Percentiles rank a stretch among this genome's conserved stretches.
phyloP scores from a whole-genome alignment of 257 asterid species.

The Plantago major region DNA sequence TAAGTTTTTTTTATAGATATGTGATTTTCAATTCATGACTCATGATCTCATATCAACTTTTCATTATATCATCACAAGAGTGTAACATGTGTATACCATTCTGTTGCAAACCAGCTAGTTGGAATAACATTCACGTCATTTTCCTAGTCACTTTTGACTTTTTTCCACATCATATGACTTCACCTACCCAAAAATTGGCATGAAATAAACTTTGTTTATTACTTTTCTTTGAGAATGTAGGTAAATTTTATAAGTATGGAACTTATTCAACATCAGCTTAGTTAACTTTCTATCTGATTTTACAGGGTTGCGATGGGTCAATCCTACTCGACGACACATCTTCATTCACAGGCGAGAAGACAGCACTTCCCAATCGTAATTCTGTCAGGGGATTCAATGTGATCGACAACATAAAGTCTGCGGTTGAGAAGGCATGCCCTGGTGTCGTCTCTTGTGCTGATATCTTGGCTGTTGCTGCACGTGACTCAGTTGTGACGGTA shows the following conservation, averaged over 20 bases:
- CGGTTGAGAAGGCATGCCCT: conserved; percentile 68
- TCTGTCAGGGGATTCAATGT: conserved; percentile 80
- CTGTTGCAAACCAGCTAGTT: background rate
- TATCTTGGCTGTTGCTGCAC: conserved; percentile 61
- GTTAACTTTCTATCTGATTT: background rate
- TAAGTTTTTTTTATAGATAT: too few relatives aligned
- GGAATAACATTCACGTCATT: background rate
- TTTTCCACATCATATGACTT: background rate
- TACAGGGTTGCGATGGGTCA: conserved; percentile 91
- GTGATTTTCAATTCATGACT: too few relatives aligned
- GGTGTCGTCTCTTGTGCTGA: conserved; percentile 82
- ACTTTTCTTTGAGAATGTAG: too few relatives aligned
- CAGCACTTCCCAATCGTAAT: conserved; percentile 59
- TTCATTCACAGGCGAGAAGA: conserved; percentile 67
- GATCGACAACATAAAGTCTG: conserved; percentile 67
- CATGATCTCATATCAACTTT: too few relatives aligned
- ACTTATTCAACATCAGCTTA: background rate
- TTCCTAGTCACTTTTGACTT: background rate
- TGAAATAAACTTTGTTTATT: too few relatives aligned
- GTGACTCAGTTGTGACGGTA: conserved; percentile 68
- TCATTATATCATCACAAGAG: too few relatives aligned
- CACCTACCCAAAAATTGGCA: too few relatives aligned
- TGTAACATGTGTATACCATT: too few relatives aligned
- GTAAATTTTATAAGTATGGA: too few relatives aligned
- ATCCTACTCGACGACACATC: conserved; percentile 82